These are phyloP conservation scores for Globisporangium canariense DNA, from an alignment of 352 stramenopile genomes.

Conservation along the genomic window DNA sequence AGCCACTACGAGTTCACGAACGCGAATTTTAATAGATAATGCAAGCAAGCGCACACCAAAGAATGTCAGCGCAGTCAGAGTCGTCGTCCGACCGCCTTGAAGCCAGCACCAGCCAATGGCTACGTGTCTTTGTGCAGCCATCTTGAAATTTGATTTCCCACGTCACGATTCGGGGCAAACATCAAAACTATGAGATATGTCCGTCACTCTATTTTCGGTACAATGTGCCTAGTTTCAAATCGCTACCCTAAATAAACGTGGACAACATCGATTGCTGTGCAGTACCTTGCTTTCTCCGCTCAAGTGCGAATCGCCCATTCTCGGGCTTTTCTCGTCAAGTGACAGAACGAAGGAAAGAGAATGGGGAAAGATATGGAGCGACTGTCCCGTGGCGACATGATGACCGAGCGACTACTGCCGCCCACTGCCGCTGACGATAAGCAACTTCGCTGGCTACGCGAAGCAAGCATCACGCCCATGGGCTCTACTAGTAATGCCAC, in stretches of 20 bases:
- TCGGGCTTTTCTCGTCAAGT: not conserved
- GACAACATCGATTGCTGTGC: not conserved
- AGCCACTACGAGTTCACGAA: no score
- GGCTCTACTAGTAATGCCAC: not conserved
- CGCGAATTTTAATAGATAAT: no score
- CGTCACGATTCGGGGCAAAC: not conserved
- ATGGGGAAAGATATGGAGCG: constrained; percentile 27
- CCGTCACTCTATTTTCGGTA: not conserved
- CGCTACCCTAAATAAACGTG: not conserved
- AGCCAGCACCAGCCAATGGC: constrained; percentile 9
- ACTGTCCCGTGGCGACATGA: constrained; percentile 3
- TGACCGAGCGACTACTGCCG: constrained; percentile 41
- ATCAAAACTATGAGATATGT: not conserved
- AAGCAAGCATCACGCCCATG: constrained; percentile 18
- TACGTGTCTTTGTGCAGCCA: constrained; percentile 12
- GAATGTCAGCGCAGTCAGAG: no score
- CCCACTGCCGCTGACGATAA: constrained; percentile 12
- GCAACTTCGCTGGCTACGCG: constrained; percentile 12
- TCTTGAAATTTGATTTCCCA: not conserved
- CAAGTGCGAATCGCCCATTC: not conserved
- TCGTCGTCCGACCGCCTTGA: no score
- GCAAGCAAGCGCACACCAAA: no score
- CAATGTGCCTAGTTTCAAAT: not conserved
- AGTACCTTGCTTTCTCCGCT: not conserved
- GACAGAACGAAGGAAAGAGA: not conserved